phyloP scores from a whole-genome alignment of 164 flowering plant genomes.

The Tetracentron sinense region DNA sequence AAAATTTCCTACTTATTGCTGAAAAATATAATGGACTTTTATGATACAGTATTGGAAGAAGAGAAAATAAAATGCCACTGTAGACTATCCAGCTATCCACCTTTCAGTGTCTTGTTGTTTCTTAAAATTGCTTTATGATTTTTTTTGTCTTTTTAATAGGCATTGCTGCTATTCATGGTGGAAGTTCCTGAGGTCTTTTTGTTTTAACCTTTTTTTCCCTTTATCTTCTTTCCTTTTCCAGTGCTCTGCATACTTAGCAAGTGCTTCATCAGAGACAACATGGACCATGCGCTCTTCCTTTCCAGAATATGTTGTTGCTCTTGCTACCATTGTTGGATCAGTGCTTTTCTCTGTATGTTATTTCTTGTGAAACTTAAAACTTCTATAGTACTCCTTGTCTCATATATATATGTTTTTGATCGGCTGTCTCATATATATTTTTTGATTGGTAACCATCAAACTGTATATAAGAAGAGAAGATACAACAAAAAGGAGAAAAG shows the following conservation, averaged over 20 bases:
- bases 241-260: slow-evolving; percentile 87
- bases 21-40: too few relatives aligned
- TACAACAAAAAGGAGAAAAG: too few relatives aligned
- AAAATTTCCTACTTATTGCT: too few relatives aligned
- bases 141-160: not conserved
- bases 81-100: too few relatives aligned
- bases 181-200: not conserved
- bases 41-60: too few relatives aligned
- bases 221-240: too few relatives aligned
- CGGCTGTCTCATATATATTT: too few relatives aligned
- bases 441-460: too few relatives aligned
- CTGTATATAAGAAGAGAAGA: too few relatives aligned
- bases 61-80: too few relatives aligned
- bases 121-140: not conserved
- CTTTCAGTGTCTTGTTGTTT: too few relatives aligned
- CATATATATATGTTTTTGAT: not conserved
- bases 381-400: not conserved
- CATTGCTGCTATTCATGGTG: not conserved
- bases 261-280: slow-evolving; percentile 70
- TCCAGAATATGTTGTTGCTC: slow-evolving; percentile 98
- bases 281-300: slow-evolving; percentile 95
- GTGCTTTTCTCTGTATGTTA: slow-evolving; percentile 77
- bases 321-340: slow-evolving; percentile 94
- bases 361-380: slow-evolving; percentile 6
- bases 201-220: not conserved